phyloP scores from a whole-genome alignment of 108 stramenopile genomes.

The Cylindrotheca closterium region DNA sequence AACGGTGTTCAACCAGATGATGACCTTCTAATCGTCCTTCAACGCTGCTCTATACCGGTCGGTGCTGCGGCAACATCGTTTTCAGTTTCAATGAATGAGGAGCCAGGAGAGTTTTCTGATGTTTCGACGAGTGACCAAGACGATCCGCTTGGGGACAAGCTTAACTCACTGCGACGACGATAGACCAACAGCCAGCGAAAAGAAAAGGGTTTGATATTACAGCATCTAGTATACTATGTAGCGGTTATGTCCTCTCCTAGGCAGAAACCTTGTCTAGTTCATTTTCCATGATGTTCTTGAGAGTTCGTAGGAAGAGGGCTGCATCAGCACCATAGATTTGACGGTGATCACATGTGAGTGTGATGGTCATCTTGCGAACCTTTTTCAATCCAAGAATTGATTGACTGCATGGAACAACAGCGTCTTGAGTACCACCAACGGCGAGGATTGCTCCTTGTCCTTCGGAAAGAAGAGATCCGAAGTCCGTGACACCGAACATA shows the following conservation, averaged over 20 bases:
- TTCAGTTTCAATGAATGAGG: not conserved
- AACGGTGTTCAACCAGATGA: conserved; percentile 12
- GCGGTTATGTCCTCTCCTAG: not conserved
- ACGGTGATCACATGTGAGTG: conserved; percentile 96
- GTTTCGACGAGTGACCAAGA: not conserved
- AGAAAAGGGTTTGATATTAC: no score
- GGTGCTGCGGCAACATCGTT: not conserved
- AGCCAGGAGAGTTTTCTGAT: not conserved
- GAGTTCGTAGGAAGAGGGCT: conserved; percentile 91
- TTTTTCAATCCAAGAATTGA: conserved; percentile 89
- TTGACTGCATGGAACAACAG: conserved; percentile 69
- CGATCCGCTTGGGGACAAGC: not conserved
- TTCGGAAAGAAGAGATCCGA: conserved; percentile 93
- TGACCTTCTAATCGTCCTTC: conserved; percentile 7
- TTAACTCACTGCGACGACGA: not conserved
- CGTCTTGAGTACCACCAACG: conserved; percentile 87
- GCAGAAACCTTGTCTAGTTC: conserved; percentile 36
- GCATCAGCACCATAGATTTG: conserved; percentile 98
- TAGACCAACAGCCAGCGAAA: not conserved
- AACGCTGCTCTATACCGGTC: conserved; percentile 25
- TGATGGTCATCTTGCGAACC: conserved; percentile 95
- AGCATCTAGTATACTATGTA: no score
- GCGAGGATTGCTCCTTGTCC: conserved; percentile 93
- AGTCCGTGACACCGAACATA: conserved; percentile 96
- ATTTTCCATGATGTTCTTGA: conserved; percentile 93